phyloP scores from a whole-genome alignment of 1,284 basidiomycete species.

The Ustilago crameri region DNA sequence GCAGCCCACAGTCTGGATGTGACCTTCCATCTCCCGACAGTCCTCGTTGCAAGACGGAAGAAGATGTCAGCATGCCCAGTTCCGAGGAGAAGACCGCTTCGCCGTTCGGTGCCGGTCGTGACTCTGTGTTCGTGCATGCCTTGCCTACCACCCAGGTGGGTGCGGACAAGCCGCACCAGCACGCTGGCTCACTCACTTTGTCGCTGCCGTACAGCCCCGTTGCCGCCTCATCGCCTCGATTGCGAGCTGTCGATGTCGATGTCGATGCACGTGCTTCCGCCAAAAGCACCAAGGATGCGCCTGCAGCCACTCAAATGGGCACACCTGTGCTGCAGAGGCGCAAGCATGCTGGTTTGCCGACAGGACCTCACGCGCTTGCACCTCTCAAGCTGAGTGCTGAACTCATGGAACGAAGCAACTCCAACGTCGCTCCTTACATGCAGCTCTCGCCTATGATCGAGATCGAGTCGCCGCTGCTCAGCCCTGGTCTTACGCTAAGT shows the following conservation, averaged over 20 bases:
- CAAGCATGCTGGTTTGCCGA: slow-evolving; percentile 30
- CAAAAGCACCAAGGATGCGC: slow-evolving; percentile 7
- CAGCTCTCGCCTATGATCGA: slow-evolving; percentile 51
- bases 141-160: slow-evolving; percentile 52
- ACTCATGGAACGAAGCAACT: slow-evolving; percentile 32
- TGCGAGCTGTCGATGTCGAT: slow-evolving; percentile 30
- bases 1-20: slow-evolving; percentile 48
- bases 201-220: slow-evolving; percentile 54
- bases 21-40: slow-evolving; percentile 42
- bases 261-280: slow-evolving; percentile 1
- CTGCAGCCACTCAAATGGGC: slow-evolving; percentile 13
- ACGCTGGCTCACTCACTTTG: slow-evolving; percentile 55
- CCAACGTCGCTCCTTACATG: slow-evolving; percentile 32
- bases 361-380: slow-evolving; percentile 24
- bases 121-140: slow-evolving; percentile 59
- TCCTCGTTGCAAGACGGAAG: slow-evolving; percentile 33
- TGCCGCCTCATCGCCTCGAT: slow-evolving; percentile 28
- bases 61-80: slow-evolving; percentile 2
- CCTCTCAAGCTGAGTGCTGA: slow-evolving; percentile 40
- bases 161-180: slow-evolving; percentile 42
- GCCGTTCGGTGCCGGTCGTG: slow-evolving; percentile 18
- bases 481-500: slow-evolving; percentile 37
- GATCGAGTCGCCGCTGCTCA: slow-evolving; percentile 48
- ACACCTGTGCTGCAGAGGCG: slow-evolving; percentile 46
- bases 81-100: slow-evolving; percentile 10